Percentiles rank a stretch among this genome's conserved stretches.
These are phyloP conservation scores for Geotrichum siamense DNA, from an alignment of 1,139 yeast genomes.

Conservation along the genomic window DNA sequence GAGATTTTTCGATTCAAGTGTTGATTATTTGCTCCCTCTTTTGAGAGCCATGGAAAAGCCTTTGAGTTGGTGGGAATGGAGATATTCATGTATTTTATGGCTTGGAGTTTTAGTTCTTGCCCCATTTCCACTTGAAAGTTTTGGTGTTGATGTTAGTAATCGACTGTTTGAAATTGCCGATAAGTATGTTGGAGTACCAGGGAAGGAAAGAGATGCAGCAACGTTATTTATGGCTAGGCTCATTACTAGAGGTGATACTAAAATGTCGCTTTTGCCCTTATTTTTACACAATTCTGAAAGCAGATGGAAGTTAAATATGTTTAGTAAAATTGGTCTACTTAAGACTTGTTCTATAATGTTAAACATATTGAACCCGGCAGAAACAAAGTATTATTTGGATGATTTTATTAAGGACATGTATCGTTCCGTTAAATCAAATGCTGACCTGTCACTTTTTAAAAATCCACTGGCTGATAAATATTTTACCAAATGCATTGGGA, in stretches of 20 bases:
- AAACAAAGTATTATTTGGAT: constrained; percentile 6
- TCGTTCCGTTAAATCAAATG: background rate
- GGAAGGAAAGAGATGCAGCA: constrained; percentile 46
- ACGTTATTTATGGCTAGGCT: constrained; percentile 39
- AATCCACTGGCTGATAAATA: constrained; percentile 20
- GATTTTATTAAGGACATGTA: background rate
- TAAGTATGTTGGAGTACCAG: constrained; percentile 37
- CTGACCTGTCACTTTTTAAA: background rate
- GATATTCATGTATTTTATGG: constrained; percentile 64
- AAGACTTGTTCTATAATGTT: constrained; percentile 23
- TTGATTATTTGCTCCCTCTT: constrained; percentile 5
- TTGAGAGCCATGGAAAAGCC: background rate
- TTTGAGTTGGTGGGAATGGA: constrained; percentile 47
- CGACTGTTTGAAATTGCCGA: constrained; percentile 23
- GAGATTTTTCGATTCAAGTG: constrained; percentile 52
- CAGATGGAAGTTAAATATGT: constrained; percentile 12
- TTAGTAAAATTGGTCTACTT: constrained; percentile 24
- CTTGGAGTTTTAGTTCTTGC: constrained; percentile 56
- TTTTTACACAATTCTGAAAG: too few species aligned
- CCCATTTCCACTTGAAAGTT: constrained; percentile 55
- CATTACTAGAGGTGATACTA: constrained; percentile 37
- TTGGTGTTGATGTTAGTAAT: constrained; percentile 30
- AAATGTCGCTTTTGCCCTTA: too few species aligned
- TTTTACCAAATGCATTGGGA: constrained; percentile 36
- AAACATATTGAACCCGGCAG: constrained; percentile 18